These are phyloP conservation scores for Fagopyrum tataricum DNA, from an alignment of 148 eudicot genomes.

Conservation along the genomic window DNA sequence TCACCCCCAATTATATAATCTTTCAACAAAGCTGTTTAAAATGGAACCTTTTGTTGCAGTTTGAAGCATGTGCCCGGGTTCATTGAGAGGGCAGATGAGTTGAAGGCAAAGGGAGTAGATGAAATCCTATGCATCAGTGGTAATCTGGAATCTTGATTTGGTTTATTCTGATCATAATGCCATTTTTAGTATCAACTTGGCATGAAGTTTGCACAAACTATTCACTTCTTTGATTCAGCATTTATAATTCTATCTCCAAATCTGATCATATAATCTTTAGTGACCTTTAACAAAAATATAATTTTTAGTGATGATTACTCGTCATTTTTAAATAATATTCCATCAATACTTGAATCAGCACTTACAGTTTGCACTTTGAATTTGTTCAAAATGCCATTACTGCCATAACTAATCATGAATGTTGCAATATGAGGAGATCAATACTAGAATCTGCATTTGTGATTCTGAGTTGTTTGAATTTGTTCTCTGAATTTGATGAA, in stretches of 20 bases:
- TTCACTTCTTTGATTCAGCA: not conserved
- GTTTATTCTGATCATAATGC: not conserved
- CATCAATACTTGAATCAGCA: not conserved
- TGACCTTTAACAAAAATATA: too few species aligned
- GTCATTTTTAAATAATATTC: not conserved
- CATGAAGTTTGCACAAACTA: not conserved
- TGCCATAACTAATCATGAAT: not conserved
- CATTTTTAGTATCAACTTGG: not conserved
- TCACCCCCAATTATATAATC: not conserved
- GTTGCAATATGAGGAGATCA: not conserved
- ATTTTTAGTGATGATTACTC: not conserved
- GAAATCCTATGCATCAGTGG: constrained; percentile 69
- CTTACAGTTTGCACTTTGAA: not conserved
- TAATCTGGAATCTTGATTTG: constrained; percentile 16
- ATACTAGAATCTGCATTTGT: not conserved
- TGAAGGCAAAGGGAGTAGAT: constrained; percentile 72
- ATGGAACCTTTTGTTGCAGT: constrained; percentile 21
- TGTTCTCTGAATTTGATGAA: too few species aligned
- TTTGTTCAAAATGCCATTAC: not conserved
- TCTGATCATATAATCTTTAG: not conserved
- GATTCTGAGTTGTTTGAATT: not conserved
- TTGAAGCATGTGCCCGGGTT: constrained; percentile 75
- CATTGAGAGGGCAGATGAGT: constrained; percentile 59
- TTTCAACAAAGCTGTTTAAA: not conserved
- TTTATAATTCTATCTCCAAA: not conserved